Conservation (phyloP, 1,284 basidiomycete species). For the Porogramme epimiltina region DNA sequence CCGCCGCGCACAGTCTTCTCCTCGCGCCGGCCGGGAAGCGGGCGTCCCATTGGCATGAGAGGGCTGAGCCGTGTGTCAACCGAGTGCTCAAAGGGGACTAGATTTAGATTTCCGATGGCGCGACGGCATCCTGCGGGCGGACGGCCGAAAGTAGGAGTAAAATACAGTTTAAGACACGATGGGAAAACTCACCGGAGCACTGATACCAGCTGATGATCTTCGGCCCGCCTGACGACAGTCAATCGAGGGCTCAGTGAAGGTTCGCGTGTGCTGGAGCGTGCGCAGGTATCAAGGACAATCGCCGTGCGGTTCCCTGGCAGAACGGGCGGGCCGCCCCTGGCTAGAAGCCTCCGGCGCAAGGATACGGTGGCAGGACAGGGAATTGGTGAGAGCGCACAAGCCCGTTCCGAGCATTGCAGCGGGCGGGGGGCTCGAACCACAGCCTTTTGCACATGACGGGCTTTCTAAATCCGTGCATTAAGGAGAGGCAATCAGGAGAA, state of each 20-base stretch:
- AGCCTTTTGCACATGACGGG: constrained; percentile 3
- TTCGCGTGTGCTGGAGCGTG: background rate
- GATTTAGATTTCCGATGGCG: constrained; percentile 15
- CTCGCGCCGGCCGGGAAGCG: background rate
- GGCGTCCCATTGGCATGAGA: constrained; percentile 8
- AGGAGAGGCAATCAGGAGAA: constrained; percentile 13
- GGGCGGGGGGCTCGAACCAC: constrained; percentile 7
- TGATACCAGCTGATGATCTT: constrained; percentile 21
- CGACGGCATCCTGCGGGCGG: constrained; percentile 13
- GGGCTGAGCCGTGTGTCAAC: no score
- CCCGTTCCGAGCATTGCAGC: background rate
- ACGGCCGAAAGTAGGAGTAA: constrained; percentile 14
- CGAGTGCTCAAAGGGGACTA: constrained; percentile 10
- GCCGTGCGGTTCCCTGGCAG: constrained; percentile 9
- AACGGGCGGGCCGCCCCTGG: constrained; percentile 8
- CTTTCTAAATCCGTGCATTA: constrained; percentile 4
- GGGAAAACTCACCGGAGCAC: constrained; percentile 20
- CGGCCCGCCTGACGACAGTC: constrained; percentile 22
- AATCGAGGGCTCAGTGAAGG: constrained; percentile 2
- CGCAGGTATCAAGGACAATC: constrained; percentile 10
- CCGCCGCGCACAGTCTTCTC: constrained; percentile 10
- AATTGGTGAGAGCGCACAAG: background rate
- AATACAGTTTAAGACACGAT: constrained; percentile 23
- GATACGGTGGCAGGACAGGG: constrained; percentile 1
- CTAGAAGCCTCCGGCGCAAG: background rate